These are phyloP conservation scores for Podaxis pistillaris DNA, from an alignment of 768 basidiomycete species.

Conservation along the genomic window DNA sequence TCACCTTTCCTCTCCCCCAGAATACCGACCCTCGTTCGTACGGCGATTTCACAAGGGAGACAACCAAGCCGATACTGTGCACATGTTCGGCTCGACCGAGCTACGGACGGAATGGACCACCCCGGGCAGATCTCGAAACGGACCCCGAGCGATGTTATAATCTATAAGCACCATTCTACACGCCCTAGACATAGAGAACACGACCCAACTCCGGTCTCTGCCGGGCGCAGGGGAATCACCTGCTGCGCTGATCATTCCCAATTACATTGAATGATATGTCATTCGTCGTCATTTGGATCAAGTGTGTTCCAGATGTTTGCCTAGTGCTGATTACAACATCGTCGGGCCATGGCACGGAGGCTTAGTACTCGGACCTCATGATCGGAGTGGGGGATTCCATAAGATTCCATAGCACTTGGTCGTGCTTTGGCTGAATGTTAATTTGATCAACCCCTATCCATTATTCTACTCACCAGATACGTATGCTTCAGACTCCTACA, in stretches of 20 bases:
- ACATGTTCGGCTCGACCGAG: too few species aligned
- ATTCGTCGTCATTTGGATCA: neutral
- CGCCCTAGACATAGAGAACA: neutral
- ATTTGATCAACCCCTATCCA: neutral
- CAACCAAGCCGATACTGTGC: too few species aligned
- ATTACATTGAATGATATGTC: neutral
- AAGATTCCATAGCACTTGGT: too few species aligned
- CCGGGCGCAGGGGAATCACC: neutral
- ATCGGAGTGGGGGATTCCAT: too few species aligned
- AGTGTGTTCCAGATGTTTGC: too few species aligned
- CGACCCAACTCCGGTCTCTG: neutral
- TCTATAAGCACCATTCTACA: neutral
- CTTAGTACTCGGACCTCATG: neutral
- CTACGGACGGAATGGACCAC: neutral
- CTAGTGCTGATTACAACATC: neutral
- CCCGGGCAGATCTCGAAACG: neutral
- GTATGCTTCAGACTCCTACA: neutral
- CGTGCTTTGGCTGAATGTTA: too few species aligned
- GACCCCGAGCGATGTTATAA: neutral
- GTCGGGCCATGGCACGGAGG: neutral
- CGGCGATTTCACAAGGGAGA: too few species aligned
- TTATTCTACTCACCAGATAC: neutral
- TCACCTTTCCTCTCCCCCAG: too few species aligned
- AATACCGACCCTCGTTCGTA: too few species aligned
- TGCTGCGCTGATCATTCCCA: neutral